A percentile compares a stretch with the other conserved stretches of the same genome.
Conservation (phyloP, 2,329 filamentous ascomycete species). For the Samsoniella hepiali region DNA sequence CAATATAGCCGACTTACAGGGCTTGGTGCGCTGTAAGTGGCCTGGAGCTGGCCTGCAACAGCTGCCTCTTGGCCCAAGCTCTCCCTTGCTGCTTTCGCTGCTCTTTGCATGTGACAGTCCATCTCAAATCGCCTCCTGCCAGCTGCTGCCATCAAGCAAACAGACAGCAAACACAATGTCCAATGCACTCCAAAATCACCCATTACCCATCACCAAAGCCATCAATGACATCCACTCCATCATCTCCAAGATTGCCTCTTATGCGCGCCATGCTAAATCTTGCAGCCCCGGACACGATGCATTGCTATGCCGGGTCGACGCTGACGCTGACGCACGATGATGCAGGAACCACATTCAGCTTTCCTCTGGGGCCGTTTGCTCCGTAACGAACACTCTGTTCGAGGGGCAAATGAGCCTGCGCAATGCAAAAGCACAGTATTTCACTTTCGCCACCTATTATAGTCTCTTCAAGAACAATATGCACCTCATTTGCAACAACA, state of each 20-base stretch:
- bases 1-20: neutral
- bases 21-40: neutral
- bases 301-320: neutral
- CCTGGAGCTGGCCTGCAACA: neutral
- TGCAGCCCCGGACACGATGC: neutral
- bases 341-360: conserved; percentile 6
- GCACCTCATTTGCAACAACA: neutral
- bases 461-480: neutral
- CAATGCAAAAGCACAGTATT: neutral
- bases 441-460: neutral
- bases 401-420: neutral
- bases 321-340: neutral
- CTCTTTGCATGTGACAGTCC: neutral
- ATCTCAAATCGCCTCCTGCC: neutral
- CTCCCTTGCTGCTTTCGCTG: neutral
- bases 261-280: neutral
- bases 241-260: neutral
- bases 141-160: neutral
- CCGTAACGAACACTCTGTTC: neutral
- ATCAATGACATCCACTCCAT: neutral
- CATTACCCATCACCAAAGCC: neutral
- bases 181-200: too few relatives aligned
- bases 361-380: neutral
- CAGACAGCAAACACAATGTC: neutral
- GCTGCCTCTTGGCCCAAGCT: conserved; percentile 1